phyloP scores from a whole-genome alignment of 1,284 basidiomycete species.

The Ustilago cynodontis region DNA sequence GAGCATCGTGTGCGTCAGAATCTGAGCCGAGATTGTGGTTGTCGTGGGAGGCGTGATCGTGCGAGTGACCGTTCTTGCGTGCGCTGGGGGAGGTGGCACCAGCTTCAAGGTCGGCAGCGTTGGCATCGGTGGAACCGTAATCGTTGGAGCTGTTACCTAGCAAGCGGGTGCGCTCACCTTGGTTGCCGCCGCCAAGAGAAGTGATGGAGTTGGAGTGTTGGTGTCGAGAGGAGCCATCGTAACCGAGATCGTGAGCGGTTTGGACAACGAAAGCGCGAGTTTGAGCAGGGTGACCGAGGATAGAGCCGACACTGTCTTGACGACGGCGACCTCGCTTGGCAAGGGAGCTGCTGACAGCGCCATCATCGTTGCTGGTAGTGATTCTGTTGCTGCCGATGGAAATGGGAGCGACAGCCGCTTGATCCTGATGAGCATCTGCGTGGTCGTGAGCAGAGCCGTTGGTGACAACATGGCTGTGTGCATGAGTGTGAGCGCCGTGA shows the following conservation, averaged over 20 bases:
- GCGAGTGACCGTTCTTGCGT: conserved; percentile 51
- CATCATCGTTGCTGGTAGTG: conserved; percentile 14
- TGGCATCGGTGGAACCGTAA: conserved; percentile 44
- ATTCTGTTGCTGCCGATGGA: conserved; percentile 32
- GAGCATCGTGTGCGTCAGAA: conserved; percentile 60
- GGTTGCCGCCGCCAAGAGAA: conserved; percentile 15
- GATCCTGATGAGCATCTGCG: conserved; percentile 19
- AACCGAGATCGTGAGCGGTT: conserved; percentile 81
- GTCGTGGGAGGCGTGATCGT: conserved; percentile 35
- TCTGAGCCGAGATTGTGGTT: conserved; percentile 50
- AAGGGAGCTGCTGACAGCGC: conserved; percentile 6
- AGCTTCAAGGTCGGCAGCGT: conserved; percentile 51
- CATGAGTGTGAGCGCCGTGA: conserved; percentile 44
- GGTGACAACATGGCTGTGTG: conserved; percentile 39
- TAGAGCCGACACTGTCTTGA: conserved; percentile 55
- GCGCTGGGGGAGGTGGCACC: conserved; percentile 48
- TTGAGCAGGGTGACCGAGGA: conserved; percentile 88
- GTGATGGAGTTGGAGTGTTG: conserved; percentile 39
- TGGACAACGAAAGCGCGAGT: conserved; percentile 89
- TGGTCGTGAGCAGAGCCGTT: conserved; percentile 12
- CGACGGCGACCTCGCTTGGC: conserved; percentile 32
- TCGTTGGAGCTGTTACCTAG: conserved; percentile 34
- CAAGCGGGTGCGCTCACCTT: conserved; percentile 29
- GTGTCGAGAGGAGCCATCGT: conserved; percentile 51
- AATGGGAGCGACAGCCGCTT: conserved; percentile 16